phyloP scores from a whole-genome alignment of 345 rosid genomes.

The Alliaria petiolata region DNA sequence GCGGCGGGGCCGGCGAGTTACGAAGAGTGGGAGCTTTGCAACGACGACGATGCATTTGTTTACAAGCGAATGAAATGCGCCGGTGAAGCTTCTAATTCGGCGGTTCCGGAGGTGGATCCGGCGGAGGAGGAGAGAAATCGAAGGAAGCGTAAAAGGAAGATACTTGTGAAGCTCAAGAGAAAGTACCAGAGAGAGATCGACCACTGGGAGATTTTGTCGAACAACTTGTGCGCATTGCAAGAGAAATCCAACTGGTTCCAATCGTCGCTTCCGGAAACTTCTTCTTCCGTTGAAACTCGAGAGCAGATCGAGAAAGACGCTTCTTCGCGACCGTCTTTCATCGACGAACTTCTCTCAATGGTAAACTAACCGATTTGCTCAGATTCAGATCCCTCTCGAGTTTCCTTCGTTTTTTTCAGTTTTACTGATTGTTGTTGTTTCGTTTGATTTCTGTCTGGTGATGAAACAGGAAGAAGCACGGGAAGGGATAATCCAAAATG shows the following conservation, averaged over 20 bases:
- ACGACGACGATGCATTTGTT: slow-evolving; percentile 69
- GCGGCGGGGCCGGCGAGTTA: not conserved
- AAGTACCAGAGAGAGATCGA: slow-evolving; percentile 52
- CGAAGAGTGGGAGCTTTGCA: slow-evolving; percentile 56
- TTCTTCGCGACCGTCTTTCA: slow-evolving; percentile 13
- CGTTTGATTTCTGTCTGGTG: not conserved
- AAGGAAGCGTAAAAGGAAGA: slow-evolving; percentile 37
- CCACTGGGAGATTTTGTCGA: slow-evolving; percentile 60
- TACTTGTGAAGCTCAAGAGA: slow-evolving; percentile 41
- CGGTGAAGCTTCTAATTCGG: slow-evolving; percentile 5
- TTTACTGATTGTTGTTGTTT: not conserved
- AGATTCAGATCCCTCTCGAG: not conserved
- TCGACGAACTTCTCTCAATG: slow-evolving; percentile 56
- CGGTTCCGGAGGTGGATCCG: slow-evolving; percentile 22
- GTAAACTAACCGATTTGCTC: slow-evolving; percentile 26
- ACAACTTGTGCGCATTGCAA: slow-evolving; percentile 42
- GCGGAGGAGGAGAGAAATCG: slow-evolving; percentile 39
- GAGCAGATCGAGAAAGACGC: slow-evolving; percentile 6
- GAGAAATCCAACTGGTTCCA: slow-evolving; percentile 30
- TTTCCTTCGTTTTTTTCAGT: not conserved
- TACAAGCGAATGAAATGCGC: slow-evolving; percentile 56
- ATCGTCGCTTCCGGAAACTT: not conserved
- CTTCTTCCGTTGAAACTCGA: not conserved
- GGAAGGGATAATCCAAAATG: slow-evolving; percentile 44
- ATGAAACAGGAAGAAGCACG: slow-evolving; percentile 53